Base-by-base conservation (phyloP, 106 monocot genomes). In the Posidonia australis region DNA sequence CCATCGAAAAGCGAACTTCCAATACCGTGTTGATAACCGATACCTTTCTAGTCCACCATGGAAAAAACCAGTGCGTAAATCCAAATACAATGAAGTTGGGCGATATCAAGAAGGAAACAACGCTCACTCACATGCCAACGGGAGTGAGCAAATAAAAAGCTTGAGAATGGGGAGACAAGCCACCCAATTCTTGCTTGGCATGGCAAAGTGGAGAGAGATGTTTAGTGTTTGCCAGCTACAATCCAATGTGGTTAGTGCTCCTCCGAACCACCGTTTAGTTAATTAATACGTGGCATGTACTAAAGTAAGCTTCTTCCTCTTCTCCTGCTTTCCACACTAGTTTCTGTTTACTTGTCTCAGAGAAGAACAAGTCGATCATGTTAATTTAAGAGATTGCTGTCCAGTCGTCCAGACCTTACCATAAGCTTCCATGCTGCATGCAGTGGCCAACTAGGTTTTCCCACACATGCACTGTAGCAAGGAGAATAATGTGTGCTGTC, bases 401-500 rank as follows among this genome's bases (percentile, higher is more conserved):
- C n/a, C n/a, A n/a, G n/a, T n/a, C n/a, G n/a, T n/a, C n/a, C 36
- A 36, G 7, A 36, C 36, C 36, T 36, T 4, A 36, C 2, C 36
- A 36, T 36, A 36, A 36, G 5, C 36, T 36, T 36, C 36, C 36
- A 36, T 36, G 36, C 7, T 36, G 36, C 36, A 2, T 36, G 36
- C 36, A 36, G 36, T 36, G 36, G 36, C 36, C 36, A 36, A 36
- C 36, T 36, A n/a, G 36, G 36, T 36, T 36, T 54, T 54, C 53
- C 53, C 19, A 24, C 53, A 54, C 53, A 54, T 54, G 53, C 21
- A 54, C 9, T 24, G 24, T 19, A 54, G 23, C 53, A 54, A 24
- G 9, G 53, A 54, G 53, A 54, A 54, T 54, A 54, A 24, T 54
- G 53, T 54, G 53, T 54, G 53, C 53, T 54, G 53, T 54, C 53